Evolutionary conservation across 1,284 basidiomycete species (phyloP), one percentile per base, ranked within the genome.

Genomic region (Kwoniella shivajii): DNA sequence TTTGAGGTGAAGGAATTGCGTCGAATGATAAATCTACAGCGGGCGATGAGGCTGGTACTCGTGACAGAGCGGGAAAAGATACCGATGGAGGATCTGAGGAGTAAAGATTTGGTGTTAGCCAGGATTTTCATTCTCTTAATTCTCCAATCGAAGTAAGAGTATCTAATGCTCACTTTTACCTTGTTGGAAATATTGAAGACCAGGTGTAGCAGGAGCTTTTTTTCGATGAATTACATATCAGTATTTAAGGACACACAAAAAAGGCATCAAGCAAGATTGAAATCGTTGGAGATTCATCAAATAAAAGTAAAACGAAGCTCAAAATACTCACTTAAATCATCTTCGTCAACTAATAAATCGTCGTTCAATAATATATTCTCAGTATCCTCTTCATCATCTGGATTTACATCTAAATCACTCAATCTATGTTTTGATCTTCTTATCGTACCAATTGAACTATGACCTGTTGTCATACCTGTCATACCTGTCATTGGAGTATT

Each of bases 291-390:
- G n/a, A n/a, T 22, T 43, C 43, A 13, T 41, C 33, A 3, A 42
- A 24, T 18, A 29, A 53, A 42, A 5, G 39, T 4, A n/a, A 26
- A 27, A 18, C 27, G 20, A 39, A 6, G 20, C 13, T 29, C 30
- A 50, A 33, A 16, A 47, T 49, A 50, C 60, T 55, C 52, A 47
- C 59, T 56, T 14, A 62, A 41, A 20, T 67, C 65, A 47, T 65
- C 67, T 22, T 68, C 69, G 49, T 70, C 67, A 14, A 43, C 59
- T 24, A 68, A 39, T 78, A 71, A 82, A 81, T 85, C 81, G 77
- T 81, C 82, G 53, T 83, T 81, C 27, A 84, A 85, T 27, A 88
- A n/a, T n/a, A n/a, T n/a, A n/a, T n/a, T 63, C 30, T 86, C 85
- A 85, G 75, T 65, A 66, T 74, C 47, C 62, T 73, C 27, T 74